Percentiles rank a stretch among this genome's conserved stretches.
These are phyloP conservation scores for Phycomyces blakesleeanus DNA, from an alignment of 192 early-diverging fungal genomes.

Conservation along the genomic window DNA sequence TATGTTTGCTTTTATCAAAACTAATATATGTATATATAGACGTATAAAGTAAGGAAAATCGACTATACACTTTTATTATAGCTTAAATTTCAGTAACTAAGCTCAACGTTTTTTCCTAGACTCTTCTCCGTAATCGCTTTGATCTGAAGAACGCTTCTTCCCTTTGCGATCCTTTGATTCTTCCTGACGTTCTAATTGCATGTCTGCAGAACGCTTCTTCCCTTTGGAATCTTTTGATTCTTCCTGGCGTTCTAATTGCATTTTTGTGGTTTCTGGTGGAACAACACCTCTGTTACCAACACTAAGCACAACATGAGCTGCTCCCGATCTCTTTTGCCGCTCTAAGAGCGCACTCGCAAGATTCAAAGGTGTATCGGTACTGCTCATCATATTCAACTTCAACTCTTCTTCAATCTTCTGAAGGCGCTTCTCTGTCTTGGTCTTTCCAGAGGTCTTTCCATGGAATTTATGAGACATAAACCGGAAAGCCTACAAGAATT, in stretches of 20 bases:
- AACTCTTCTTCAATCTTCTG: constrained; percentile 80
- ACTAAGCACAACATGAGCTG: constrained; percentile 79
- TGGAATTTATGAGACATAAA: constrained; percentile 94
- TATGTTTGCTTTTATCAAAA: no score
- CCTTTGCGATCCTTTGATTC: neutral
- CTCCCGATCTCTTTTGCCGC: constrained; percentile 61
- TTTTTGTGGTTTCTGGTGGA: constrained; percentile 8
- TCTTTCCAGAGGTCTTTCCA: constrained; percentile 88
- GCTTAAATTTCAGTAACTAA: neutral
- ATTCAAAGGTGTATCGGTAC: constrained; percentile 72
- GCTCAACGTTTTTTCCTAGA: neutral
- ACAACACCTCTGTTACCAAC: constrained; percentile 67
- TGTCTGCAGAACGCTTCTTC: neutral
- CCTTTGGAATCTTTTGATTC: neutral
- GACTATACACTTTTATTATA: no score
- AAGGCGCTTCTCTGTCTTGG: constrained; percentile 89
- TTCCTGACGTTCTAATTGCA: neutral
- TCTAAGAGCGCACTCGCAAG: constrained; percentile 69
- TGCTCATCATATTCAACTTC: constrained; percentile 68
- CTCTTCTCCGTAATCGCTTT: neutral
- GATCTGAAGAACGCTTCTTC: neutral
- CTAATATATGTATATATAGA: no score
- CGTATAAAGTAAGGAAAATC: no score
- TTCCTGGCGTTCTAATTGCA: neutral
- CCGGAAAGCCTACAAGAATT: constrained; percentile 67